Conservation (phyloP, 306 rosid species). For the Quercus alba region DNA sequence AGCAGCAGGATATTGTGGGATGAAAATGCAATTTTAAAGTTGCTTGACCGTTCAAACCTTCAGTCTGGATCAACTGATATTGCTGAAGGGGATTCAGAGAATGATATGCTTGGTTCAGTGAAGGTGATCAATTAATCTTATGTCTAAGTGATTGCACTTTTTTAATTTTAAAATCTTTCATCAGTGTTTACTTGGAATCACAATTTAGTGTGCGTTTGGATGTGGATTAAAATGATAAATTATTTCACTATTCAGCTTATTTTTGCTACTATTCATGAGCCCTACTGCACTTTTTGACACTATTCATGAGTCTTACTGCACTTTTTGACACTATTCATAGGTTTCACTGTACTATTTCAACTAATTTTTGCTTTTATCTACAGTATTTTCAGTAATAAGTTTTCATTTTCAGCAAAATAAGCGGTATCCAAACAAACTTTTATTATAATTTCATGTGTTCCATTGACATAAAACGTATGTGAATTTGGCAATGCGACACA, state of each 20-base stretch:
- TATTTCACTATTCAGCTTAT: too few relatives aligned
- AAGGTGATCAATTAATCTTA: conserved; percentile 59
- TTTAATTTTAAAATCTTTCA: background rate
- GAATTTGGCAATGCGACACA: background rate
- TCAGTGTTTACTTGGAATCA: conserved; percentile 8
- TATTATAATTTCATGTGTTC: background rate
- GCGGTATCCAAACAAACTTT: too few relatives aligned
- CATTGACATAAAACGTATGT: background rate
- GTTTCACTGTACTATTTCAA: too few relatives aligned
- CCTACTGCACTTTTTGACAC: too few relatives aligned
- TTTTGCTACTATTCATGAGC: too few relatives aligned
- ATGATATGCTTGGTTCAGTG: conserved; percentile 93
- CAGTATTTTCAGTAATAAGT: too few relatives aligned
- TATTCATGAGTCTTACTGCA: too few relatives aligned
- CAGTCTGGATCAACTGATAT: conserved; percentile 71
- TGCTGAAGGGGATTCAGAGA: conserved; percentile 90
- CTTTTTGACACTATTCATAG: too few relatives aligned
- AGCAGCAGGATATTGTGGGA: conserved; percentile 86
- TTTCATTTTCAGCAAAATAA: too few relatives aligned
- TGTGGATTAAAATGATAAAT: too few relatives aligned
- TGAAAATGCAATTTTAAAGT: conserved; percentile 85
- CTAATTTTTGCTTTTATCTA: too few relatives aligned
- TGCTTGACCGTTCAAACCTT: conserved; percentile 93
- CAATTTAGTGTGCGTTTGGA: background rate
- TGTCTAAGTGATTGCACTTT: conserved; percentile 14